Evolutionary conservation across 1,284 basidiomycete genomes (phyloP), one percentile per base, ranked within the genome.

Genomic region (Trichosporon coremiiforme): DNA sequence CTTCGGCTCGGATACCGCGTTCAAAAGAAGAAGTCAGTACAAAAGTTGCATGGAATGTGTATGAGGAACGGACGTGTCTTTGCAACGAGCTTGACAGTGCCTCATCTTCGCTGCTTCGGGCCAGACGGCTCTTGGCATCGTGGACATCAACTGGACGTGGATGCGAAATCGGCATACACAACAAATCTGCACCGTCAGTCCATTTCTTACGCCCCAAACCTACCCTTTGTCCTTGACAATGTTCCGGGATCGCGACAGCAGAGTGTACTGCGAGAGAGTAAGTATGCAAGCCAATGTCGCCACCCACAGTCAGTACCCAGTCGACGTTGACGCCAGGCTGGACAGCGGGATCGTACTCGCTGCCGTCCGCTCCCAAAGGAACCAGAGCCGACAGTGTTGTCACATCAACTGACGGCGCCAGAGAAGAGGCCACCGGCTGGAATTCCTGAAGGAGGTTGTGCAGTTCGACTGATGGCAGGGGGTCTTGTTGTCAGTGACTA

Each of bases 391-490:
- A 36, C 41, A 67, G 47, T 10, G 55, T 15, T 9, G n/a, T 31
- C 50, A 31, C 9, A 35, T 63, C 36, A 45, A 33, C 35, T 8
- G 53, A 65, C 7, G 73, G 73, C 10, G 70, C 68, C n/a, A 70
- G 68, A 3, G 60, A 65, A 4, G 69, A 55, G 15, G 75, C 53
- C 41, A 71, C 68, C 6, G 72, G 31, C n/a, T 71, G 38, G 71
- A 84, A 84, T 67, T 84, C 83, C 33, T 79, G 75, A 0, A 84
- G 70, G 8, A 82, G 71, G 67, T 84, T 84, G 71, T 84, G 83
- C 29, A 84, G 73, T 25, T 84, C 77, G 6, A 75, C 75, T 10
- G 78, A 75, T 0, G 83, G 83, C 9, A 84, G 65, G 3, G 81
- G 82, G 67, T 83, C 83, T 83, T 10, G n/a, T 15, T 65, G 57